Conservation (phyloP, 495 filamentous ascomycete genomes). For the Aspergillus affinis region DNA sequence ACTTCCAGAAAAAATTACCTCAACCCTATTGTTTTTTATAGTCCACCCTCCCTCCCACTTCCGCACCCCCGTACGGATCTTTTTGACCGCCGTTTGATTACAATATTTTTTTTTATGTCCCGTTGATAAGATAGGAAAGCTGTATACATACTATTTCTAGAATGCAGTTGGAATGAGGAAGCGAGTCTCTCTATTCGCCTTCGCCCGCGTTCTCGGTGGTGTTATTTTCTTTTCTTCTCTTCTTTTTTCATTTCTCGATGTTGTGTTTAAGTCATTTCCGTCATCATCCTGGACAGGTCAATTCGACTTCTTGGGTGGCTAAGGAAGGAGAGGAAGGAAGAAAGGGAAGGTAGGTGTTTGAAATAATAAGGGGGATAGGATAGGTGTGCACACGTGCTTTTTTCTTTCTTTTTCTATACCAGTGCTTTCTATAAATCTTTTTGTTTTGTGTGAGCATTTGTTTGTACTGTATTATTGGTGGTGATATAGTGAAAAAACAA, state of each 20-base stretch:
- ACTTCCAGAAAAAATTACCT: background rate
- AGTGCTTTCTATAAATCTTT: constrained; percentile 25
- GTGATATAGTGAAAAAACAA: constrained; percentile 20
- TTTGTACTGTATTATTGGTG: constrained; percentile 23
- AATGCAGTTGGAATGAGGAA: constrained; percentile 39
- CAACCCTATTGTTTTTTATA: constrained; percentile 1
- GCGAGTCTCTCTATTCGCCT: constrained; percentile 10
- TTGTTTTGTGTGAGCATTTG: constrained; percentile 21
- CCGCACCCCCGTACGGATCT: background rate
- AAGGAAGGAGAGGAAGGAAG: background rate
- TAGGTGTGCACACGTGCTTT: constrained; percentile 25
- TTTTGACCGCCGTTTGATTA: constrained; percentile 9
- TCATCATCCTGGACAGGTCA: background rate
- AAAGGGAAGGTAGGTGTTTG: background rate
- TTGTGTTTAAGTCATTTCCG: background rate
- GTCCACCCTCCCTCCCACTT: background rate
- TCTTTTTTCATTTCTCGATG: background rate
- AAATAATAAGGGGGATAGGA: background rate
- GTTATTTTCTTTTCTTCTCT: background rate
- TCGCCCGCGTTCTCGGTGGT: constrained; percentile 11
- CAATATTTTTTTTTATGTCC: constrained; percentile 26
- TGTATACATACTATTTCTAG: constrained; percentile 49
- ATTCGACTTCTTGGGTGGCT: constrained; percentile 2
- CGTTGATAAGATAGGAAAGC: constrained; percentile 42
- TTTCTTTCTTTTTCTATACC: constrained; percentile 27